Evolutionary conservation across 2,329 filamentous ascomycete species (phyloP).

Genomic region (Cladosporium austrohemisphaericum): DNA sequence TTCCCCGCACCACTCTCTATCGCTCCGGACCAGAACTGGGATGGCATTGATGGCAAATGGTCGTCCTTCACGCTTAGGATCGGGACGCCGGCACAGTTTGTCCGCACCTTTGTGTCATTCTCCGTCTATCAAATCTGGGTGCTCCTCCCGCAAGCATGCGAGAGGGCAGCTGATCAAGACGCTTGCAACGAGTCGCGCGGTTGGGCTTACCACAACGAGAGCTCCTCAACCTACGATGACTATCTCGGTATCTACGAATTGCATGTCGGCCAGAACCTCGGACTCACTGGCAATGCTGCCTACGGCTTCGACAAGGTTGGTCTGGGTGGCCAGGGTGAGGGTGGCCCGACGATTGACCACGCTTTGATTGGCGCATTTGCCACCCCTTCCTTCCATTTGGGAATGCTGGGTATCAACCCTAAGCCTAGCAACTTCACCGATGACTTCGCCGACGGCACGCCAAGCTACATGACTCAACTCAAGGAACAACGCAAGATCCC

Average conservation of each 20-base stretch:
- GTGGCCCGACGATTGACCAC: conserved; percentile 40
- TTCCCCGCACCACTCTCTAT: conserved; percentile 28
- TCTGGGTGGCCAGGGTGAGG: conserved; percentile 38
- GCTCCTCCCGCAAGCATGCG: conserved; percentile 57
- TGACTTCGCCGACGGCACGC: conserved; percentile 52
- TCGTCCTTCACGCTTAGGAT: conserved; percentile 62
- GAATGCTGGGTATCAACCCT: conserved; percentile 46
- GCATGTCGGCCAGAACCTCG: conserved; percentile 55
- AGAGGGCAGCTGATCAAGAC: conserved; percentile 29
- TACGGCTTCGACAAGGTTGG: conserved; percentile 56
- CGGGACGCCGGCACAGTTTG: conserved; percentile 51
- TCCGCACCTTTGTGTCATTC: conserved; percentile 62
- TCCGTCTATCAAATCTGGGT: conserved; percentile 69
- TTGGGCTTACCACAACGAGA: conserved; percentile 51
- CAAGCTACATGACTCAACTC: conserved; percentile 51
- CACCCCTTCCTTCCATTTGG: conserved; percentile 42
- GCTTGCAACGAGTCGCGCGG: conserved; percentile 57
- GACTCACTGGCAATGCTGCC: conserved; percentile 57
- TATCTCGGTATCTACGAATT: conserved; percentile 58
- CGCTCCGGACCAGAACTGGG: conserved; percentile 37
- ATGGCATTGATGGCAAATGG: conserved; percentile 67
- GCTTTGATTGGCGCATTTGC: conserved; percentile 41
- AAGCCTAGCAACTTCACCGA: conserved; percentile 50
- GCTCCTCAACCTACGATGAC: conserved; percentile 58
- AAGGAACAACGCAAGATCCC: conserved; percentile 59